Conservation (phyloP, 2,329 filamentous ascomycete genomes). For the Paramyrothecium roridum region DNA sequence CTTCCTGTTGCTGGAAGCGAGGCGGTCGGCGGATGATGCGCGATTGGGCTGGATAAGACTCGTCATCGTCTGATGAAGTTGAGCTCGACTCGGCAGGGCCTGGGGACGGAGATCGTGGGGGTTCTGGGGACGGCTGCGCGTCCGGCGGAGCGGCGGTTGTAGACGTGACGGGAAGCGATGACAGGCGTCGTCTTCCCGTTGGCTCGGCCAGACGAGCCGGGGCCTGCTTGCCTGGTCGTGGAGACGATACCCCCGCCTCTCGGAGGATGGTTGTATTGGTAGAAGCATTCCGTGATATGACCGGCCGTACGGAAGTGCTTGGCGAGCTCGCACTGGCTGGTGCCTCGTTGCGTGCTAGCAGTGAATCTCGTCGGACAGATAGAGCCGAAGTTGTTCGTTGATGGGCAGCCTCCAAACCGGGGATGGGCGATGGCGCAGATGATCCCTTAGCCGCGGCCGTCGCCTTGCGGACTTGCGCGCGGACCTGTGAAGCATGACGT, state of each 20-base stretch:
- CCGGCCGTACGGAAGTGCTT: constrained; percentile 40
- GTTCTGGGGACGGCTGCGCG: constrained; percentile 10
- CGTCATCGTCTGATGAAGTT: constrained; percentile 36
- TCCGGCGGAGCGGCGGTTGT: constrained; percentile 18
- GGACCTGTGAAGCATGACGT: constrained; percentile 82
- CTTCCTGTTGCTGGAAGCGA: constrained; percentile 41
- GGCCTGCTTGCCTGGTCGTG: constrained; percentile 17
- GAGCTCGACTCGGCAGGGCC: constrained; percentile 34
- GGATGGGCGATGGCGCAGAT: constrained; percentile 53
- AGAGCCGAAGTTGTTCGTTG: constrained; percentile 49
- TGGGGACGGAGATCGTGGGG: constrained; percentile 25
- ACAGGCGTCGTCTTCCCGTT: constrained; percentile 33
- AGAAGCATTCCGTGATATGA: constrained; percentile 45
- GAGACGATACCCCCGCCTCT: constrained; percentile 25
- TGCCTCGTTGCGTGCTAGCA: constrained; percentile 44
- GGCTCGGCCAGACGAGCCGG: constrained; percentile 22
- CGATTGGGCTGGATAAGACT: constrained; percentile 53
- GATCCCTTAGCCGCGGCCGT: constrained; percentile 56
- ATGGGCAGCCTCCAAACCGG: constrained; percentile 42
- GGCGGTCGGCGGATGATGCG: constrained; percentile 59
- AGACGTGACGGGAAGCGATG: constrained; percentile 39
- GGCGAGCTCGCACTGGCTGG: constrained; percentile 40
- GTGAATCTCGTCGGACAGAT: constrained; percentile 57
- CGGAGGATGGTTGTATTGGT: constrained; percentile 40
- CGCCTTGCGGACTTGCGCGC: constrained; percentile 82